Base-by-base conservation (phyloP, 1,139 yeast species). In the Diutina catenulata region DNA sequence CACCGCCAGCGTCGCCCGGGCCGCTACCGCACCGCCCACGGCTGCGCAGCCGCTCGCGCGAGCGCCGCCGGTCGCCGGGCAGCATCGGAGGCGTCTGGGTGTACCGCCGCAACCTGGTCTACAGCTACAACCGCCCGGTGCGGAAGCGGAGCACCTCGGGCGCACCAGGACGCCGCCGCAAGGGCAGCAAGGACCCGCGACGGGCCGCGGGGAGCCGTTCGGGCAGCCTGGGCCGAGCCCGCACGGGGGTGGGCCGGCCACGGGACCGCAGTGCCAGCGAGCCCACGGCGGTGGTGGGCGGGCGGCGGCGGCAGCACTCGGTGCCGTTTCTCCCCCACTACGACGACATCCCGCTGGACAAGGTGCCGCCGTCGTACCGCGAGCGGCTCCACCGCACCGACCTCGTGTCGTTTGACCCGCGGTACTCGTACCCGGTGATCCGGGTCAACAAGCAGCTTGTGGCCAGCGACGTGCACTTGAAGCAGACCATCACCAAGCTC, bases 311-410 rank as follows among this genome's bases (percentile, higher is more conserved):
- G n/a, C n/a, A n/a, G n/a, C n/a, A 9, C 7, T 25, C 18, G 9
- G 35, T 21, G 4, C 25, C 35, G 8, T 19, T 20, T 13, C 11
- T 31, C 11, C 35, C 35, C n/a, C 18, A n/a, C 19, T 11, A 36
- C 19, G 42, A 45, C 14, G 26, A 33, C 7, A 13, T 25, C 4
- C 16, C 16, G 3, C 13, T 27, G 9, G 58, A 56, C 28, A 59
- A 58, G 26, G 50, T 58, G 2, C 72, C 72, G 3, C 64, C 70
- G 1, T n/a, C n/a, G n/a, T 66, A 65, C 43, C 50, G 57, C 28
- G 65, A 59, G 18, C 50, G 49, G 9, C 57, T 66, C 28, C 68
- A 65, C 41, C 53, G 54, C 35, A 50, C 51, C 39, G 72, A 66
- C 42, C 46, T 64, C 26, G 44, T 66, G 15, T 63, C 70, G 5